Conservation (phyloP, 1,284 basidiomycete genomes). For the Trichosporon inkin region DNA sequence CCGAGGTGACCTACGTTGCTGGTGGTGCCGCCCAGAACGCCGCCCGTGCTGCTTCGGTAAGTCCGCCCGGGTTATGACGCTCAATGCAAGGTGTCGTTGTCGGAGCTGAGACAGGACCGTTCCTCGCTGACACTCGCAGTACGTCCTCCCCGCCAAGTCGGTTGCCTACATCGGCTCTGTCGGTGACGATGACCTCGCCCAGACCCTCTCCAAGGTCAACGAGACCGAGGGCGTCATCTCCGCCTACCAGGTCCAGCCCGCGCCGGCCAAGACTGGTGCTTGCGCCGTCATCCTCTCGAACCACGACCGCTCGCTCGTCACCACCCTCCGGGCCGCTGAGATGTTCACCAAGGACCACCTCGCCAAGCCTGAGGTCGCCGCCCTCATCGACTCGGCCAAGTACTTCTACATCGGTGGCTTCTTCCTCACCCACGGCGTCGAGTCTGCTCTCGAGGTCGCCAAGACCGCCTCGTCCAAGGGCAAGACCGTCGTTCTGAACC, state of each 20-base stretch:
- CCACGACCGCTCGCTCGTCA: conserved; percentile 87
- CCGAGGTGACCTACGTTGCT: conserved; percentile 84
- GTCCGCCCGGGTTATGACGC: conserved; percentile 47
- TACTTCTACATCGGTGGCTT: conserved; percentile 95
- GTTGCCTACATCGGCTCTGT: conserved; percentile 95
- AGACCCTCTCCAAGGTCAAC: conserved; percentile 89
- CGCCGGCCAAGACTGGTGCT: conserved; percentile 86
- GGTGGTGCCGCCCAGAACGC: conserved; percentile 97
- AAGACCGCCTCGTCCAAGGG: conserved; percentile 71
- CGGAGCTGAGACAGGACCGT: too few species aligned
- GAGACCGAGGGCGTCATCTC: conserved; percentile 83
- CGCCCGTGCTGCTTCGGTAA: conserved; percentile 88
- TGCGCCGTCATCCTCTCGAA: conserved; percentile 95
- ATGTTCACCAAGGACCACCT: conserved; percentile 80
- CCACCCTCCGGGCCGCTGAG: conserved; percentile 84
- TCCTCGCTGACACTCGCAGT: conserved; percentile 58
- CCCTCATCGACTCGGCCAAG: conserved; percentile 73
- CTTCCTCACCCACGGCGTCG: conserved; percentile 91
- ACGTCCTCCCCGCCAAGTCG: conserved; percentile 79
- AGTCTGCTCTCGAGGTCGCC: conserved; percentile 69
- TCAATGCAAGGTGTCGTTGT: neutral
- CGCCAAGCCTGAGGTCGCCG: conserved; percentile 68
- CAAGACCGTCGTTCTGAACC: conserved; percentile 86
- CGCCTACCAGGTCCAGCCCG: conserved; percentile 76
- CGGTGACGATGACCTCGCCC: conserved; percentile 83